phyloP scores from a whole-genome alignment of 2,329 filamentous ascomycete species.

The Calonectria honghensis region DNA sequence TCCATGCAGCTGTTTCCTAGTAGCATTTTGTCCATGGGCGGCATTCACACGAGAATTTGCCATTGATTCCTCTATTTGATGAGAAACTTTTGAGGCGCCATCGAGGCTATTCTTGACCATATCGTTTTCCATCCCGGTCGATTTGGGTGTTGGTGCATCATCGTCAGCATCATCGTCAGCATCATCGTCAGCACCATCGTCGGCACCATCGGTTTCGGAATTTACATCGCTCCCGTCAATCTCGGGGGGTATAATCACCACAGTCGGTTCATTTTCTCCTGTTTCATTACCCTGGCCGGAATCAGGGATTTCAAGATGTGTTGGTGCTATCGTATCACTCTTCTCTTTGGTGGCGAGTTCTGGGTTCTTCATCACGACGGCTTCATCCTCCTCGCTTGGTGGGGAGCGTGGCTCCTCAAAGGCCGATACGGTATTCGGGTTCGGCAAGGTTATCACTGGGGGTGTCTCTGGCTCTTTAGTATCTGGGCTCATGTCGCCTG shows the following conservation, averaged over 20 bases:
- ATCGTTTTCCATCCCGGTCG: background rate
- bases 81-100: no score
- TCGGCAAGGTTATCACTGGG: constrained; percentile 49
- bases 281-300: constrained; percentile 32
- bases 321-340: constrained; percentile 34
- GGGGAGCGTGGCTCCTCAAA: constrained; percentile 47
- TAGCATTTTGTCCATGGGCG: background rate
- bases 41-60: background rate
- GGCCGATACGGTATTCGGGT: constrained; percentile 48
- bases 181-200: background rate
- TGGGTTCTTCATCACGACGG: constrained; percentile 59
- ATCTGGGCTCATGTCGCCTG: constrained; percentile 15
- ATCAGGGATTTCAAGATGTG: constrained; percentile 45
- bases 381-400: constrained; percentile 64
- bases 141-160: constrained; percentile 2
- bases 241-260: constrained; percentile 1
- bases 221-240: background rate
- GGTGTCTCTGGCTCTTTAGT: constrained; percentile 40
- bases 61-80: no score
- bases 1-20: constrained; percentile 9
- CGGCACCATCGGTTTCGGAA: background rate
- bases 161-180: no score
- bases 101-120: background rate
- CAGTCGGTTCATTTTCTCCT: constrained; percentile 19
- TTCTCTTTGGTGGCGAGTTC: constrained; percentile 46